A percentile compares a stretch with the other conserved stretches of the same genome.
Conservation (phyloP, 1,284 basidiomycete genomes). For the Psilocybe mexicana region DNA sequence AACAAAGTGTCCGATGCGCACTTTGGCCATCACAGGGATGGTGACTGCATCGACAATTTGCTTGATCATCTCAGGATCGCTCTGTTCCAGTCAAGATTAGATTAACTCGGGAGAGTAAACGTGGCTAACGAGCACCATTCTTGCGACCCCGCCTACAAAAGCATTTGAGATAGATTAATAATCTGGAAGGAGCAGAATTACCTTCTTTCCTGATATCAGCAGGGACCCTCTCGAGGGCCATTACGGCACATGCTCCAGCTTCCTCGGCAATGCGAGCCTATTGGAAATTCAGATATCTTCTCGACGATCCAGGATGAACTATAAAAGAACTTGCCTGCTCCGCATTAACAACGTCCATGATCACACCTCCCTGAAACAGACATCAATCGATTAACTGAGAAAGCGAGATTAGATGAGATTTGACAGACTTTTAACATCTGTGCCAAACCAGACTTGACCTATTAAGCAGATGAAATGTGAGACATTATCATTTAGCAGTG, state of each 20-base stretch:
- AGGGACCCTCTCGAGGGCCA: conserved; percentile 95
- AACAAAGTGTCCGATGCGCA: conserved; percentile 96
- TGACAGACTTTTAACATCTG: conserved; percentile 87
- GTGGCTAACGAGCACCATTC: conserved; percentile 67
- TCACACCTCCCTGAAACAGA: conserved; percentile 73
- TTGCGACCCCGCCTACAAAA: conserved; percentile 74
- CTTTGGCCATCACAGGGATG: conserved; percentile 93
- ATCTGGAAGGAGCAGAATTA: conserved; percentile 17
- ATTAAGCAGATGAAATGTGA: conserved; percentile 11
- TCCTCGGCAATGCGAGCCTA: conserved; percentile 96
- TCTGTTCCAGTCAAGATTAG: conserved; percentile 46
- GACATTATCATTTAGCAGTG: not conserved
- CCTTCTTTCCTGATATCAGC: conserved; percentile 90
- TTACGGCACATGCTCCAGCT: conserved; percentile 96
- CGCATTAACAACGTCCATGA: conserved; percentile 89
- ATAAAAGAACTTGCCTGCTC: conserved; percentile 57
- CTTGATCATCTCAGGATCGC: conserved; percentile 97
- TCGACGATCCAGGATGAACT: not conserved
- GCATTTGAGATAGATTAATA: not conserved
- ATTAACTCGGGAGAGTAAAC: conserved; percentile 13
- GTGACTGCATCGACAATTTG: conserved; percentile 91
- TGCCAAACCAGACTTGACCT: conserved; percentile 93
- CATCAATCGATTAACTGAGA: conserved; percentile 21
- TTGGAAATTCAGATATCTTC: conserved; percentile 10
- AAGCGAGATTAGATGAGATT: conserved; percentile 54